phyloP scores from a whole-genome alignment of 2,329 filamentous ascomycete genomes.

The Aspergillus pseudonomiae region DNA sequence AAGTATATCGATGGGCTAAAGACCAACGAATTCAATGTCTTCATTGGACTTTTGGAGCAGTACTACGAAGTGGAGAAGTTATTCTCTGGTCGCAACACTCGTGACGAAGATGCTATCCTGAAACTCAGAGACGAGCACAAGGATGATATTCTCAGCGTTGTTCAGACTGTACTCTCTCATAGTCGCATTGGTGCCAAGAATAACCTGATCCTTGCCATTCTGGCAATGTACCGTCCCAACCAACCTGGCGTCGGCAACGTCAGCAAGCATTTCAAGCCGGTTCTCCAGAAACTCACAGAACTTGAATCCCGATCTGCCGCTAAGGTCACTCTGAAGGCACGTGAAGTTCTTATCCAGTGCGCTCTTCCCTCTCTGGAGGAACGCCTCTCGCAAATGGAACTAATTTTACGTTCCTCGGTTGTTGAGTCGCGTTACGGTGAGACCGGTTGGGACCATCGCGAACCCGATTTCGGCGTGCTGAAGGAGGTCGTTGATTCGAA shows the following conservation, averaged over 20 bases:
- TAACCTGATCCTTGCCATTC: constrained; percentile 84
- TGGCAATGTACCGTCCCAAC: constrained; percentile 94
- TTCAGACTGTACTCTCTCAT: constrained; percentile 90
- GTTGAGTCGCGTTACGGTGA: constrained; percentile 97
- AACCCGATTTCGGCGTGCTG: constrained; percentile 85
- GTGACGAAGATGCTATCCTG: constrained; percentile 92
- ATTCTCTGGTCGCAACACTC: constrained; percentile 80
- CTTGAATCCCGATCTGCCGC: constrained; percentile 83
- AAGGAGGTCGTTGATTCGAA: constrained; percentile 99
- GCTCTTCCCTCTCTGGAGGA: constrained; percentile 95
- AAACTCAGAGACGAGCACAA: constrained; percentile 95
- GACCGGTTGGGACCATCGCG: constrained; percentile 92
- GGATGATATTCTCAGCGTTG: constrained; percentile 82
- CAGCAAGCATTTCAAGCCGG: constrained; percentile 80
- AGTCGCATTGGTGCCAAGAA: constrained; percentile 92
- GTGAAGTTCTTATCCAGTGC: constrained; percentile 96
- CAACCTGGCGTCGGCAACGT: constrained; percentile 88
- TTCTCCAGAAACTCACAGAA: constrained; percentile 84
- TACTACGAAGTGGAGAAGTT: constrained; percentile 84
- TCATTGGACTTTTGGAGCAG: constrained; percentile 75
- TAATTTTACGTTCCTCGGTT: constrained; percentile 93
- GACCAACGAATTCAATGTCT: constrained; percentile 82
- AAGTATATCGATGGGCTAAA: constrained; percentile 87
- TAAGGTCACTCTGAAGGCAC: constrained; percentile 95
- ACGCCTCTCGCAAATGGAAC: constrained; percentile 94